Evolutionary conservation across 148 eudicot genomes (phyloP).

Genomic region (Nyssa sinensis): DNA sequence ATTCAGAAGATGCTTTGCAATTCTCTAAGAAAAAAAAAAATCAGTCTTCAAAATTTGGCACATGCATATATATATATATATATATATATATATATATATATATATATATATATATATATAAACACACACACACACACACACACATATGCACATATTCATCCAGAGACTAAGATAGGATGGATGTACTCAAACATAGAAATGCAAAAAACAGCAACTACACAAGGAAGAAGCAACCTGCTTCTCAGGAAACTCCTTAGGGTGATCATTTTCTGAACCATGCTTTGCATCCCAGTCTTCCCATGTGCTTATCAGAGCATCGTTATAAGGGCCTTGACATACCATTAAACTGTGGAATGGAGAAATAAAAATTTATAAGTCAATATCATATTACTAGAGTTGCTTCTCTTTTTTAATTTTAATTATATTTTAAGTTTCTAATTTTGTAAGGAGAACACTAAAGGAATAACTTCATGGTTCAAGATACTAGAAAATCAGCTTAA

Average conservation of each 20-base stretch:
- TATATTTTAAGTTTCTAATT: not conserved
- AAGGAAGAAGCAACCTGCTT: conserved; percentile 50
- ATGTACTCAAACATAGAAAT: not conserved
- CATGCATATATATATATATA: not conserved
- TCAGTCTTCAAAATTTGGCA: not conserved
- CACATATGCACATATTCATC: too few species aligned
- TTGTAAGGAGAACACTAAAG: not conserved
- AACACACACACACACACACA: too few species aligned
- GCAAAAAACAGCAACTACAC: not conserved
- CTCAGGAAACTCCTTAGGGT: conserved; percentile 74
- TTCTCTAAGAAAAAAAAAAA: not conserved
- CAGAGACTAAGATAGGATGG: not conserved
- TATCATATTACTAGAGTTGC: not conserved
- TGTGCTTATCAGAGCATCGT: conserved; percentile 66
- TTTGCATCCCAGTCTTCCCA: conserved; percentile 88
- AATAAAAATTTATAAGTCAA: not conserved
- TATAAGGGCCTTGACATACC: conserved; percentile 85
- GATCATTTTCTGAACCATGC: conserved; percentile 88
- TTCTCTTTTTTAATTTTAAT: not conserved
- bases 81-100: too few species aligned
- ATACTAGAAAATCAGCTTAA: not conserved
- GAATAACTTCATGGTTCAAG: not conserved
- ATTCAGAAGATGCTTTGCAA: not conserved
- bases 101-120: too few species aligned
- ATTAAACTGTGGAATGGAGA: conserved; percentile 44